A percentile compares a stretch with the other conserved stretches of the same genome.
These are phyloP conservation scores for Monosporascus sp. DNA, from an alignment of 2,329 filamentous ascomycete genomes.

Conservation along the genomic window DNA sequence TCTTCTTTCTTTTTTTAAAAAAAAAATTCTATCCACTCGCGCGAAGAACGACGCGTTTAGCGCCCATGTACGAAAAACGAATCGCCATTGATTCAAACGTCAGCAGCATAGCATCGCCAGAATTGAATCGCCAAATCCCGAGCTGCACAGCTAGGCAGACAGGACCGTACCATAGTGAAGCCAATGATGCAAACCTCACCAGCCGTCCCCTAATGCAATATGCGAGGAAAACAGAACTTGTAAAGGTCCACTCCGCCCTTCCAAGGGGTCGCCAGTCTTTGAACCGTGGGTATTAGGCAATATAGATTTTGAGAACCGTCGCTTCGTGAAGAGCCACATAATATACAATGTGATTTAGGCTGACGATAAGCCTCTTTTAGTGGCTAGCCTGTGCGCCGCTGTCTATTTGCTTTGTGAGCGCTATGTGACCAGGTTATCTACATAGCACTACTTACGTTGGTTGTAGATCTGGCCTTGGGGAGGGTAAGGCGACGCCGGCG, in stretches of 20 bases:
- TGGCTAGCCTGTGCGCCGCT: conserved; percentile 1
- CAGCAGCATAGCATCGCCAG: not conserved
- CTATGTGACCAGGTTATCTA: not conserved
- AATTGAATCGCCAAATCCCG: not conserved
- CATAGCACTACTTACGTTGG: conserved; percentile 42
- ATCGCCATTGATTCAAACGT: not conserved
- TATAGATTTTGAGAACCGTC: not conserved
- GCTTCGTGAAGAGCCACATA: not conserved
- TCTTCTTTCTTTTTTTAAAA: too few species aligned
- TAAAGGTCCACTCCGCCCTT: not conserved
- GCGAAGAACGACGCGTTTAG: not conserved
- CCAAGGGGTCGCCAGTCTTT: not conserved
- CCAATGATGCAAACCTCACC: not conserved
- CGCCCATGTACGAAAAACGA: not conserved
- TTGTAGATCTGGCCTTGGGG: conserved; percentile 58
- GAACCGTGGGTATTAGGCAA: not conserved
- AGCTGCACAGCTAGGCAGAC: not conserved
- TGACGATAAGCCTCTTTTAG: not conserved
- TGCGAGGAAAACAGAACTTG: not conserved
- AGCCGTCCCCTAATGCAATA: not conserved
- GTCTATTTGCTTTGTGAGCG: conserved; percentile 1
- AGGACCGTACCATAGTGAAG: not conserved
- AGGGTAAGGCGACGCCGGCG: conserved; percentile 40
- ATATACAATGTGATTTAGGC: not conserved
- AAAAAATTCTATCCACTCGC: not conserved